Conservation (phyloP, 176 grass and related monocot species). For the Triticum timopheevii region DNA sequence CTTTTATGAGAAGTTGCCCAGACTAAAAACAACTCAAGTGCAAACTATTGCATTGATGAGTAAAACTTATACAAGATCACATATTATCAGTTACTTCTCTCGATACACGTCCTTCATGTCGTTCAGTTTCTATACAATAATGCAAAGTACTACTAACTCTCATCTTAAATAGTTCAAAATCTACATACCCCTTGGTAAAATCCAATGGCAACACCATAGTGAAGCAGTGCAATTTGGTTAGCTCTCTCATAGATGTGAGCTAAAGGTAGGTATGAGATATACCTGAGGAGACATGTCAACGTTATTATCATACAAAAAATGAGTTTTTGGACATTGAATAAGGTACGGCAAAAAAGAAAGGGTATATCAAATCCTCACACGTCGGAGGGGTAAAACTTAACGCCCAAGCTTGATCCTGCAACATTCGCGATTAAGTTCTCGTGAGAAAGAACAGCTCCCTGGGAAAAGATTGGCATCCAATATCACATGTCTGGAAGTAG, state of each 20-base stretch:
- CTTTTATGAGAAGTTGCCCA: not conserved
- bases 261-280: slow-evolving; percentile 88
- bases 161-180: slow-evolving; percentile 16
- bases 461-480: slow-evolving; percentile 34
- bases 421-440: slow-evolving; percentile 88
- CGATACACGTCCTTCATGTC: not conserved
- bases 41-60: slow-evolving; percentile 3
- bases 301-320: not conserved
- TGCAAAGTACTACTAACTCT: not conserved
- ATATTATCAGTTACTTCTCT: not conserved
- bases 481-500: slow-evolving; percentile 19
- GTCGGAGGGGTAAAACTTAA: slow-evolving; percentile 77
- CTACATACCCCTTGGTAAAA: slow-evolving; percentile 97
- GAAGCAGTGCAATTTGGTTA: slow-evolving; percentile 73
- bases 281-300: slow-evolving; percentile 42
- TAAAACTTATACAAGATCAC: not conserved
- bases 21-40: slow-evolving; percentile 18
- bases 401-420: slow-evolving; percentile 51
- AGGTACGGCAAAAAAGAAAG: not conserved
- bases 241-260: slow-evolving; percentile 93
- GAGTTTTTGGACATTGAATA: not conserved
- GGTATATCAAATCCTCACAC: slow-evolving; percentile 58
- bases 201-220: slow-evolving; percentile 72
- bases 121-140: not conserved
- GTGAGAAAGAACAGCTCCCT: slow-evolving; percentile 94